These are phyloP conservation scores for Testicularia cyperi DNA, from an alignment of 1,284 basidiomycete genomes.

Conservation along the genomic window DNA sequence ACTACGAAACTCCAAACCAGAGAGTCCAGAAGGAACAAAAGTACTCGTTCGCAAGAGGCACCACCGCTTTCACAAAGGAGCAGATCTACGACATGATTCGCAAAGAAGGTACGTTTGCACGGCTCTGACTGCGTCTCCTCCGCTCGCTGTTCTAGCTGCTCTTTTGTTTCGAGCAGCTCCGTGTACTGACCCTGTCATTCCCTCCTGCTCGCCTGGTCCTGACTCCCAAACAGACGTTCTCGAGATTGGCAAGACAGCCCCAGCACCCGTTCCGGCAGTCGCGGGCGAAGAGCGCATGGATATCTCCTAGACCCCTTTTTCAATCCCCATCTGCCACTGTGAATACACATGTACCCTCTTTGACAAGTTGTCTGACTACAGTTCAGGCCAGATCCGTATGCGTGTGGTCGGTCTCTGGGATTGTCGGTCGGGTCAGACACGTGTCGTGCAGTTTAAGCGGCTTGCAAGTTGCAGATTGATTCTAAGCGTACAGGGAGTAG, in stretches of 20 bases:
- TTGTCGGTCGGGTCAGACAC: too few species aligned
- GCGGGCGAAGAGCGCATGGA: slow-evolving; percentile 39
- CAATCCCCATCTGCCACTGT: neutral
- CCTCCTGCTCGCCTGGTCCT: neutral
- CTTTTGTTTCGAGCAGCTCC: neutral
- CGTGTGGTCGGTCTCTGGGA: too few species aligned
- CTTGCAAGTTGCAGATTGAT: too few species aligned
- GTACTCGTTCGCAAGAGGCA: slow-evolving; percentile 70
- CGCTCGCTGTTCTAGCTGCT: neutral
- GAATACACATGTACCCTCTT: too few species aligned
- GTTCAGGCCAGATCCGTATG: too few species aligned
- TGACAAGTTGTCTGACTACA: too few species aligned
- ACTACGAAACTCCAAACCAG: slow-evolving; percentile 57
- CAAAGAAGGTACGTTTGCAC: slow-evolving; percentile 66
- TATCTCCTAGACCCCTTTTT: slow-evolving; percentile 18
- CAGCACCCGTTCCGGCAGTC: slow-evolving; percentile 3
- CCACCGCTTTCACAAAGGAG: slow-evolving; percentile 66
- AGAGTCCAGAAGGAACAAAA: slow-evolving; percentile 54
- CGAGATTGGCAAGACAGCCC: slow-evolving; percentile 34
- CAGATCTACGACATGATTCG: slow-evolving; percentile 54
- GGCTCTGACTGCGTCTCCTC: neutral
- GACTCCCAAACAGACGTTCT: slow-evolving; percentile 28
- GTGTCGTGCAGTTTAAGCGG: too few species aligned
- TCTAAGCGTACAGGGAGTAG: too few species aligned
- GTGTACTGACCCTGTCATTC: neutral